These are phyloP conservation scores for Polychaeton citri DNA, from an alignment of 2,329 filamentous ascomycete genomes.

Conservation along the genomic window DNA sequence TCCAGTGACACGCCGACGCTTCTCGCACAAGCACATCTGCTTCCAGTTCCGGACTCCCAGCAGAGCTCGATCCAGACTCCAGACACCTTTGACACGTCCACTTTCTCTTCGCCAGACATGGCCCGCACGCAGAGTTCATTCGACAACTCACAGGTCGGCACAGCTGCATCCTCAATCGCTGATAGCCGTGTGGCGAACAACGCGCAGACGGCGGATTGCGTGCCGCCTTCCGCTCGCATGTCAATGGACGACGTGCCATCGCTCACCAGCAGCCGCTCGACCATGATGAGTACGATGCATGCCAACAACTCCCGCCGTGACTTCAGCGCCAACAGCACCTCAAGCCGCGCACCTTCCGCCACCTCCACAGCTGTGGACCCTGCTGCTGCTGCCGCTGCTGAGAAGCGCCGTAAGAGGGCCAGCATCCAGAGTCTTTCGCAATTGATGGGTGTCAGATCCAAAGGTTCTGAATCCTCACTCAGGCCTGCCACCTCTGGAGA, in stretches of 20 bases:
- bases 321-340: constrained; percentile 16
- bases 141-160: constrained; percentile 59
- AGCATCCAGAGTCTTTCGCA: constrained; percentile 67
- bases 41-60: constrained; percentile 23
- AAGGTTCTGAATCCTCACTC: constrained; percentile 14
- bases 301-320: constrained; percentile 21
- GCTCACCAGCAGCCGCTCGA: constrained; percentile 62
- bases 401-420: constrained; percentile 55
- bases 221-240: constrained; percentile 44
- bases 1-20: constrained; percentile 29
- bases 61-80: constrained; percentile 47
- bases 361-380: constrained; percentile 26
- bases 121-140: constrained; percentile 50
- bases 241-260: constrained; percentile 65
- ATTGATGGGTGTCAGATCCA: constrained; percentile 61
- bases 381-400: constrained; percentile 13
- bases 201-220: constrained; percentile 51
- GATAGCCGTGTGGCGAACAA: constrained; percentile 62
- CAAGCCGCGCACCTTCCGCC: constrained; percentile 23
- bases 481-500: constrained; percentile 11
- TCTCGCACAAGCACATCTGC: constrained; percentile 21
- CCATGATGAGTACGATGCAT: constrained; percentile 58
- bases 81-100: constrained; percentile 45
- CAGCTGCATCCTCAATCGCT: constrained; percentile 58
- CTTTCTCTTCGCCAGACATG: constrained; percentile 50